Conservation (phyloP, 495 filamentous ascomycete species). For the Hyphodiscus hymeniophilus region DNA sequence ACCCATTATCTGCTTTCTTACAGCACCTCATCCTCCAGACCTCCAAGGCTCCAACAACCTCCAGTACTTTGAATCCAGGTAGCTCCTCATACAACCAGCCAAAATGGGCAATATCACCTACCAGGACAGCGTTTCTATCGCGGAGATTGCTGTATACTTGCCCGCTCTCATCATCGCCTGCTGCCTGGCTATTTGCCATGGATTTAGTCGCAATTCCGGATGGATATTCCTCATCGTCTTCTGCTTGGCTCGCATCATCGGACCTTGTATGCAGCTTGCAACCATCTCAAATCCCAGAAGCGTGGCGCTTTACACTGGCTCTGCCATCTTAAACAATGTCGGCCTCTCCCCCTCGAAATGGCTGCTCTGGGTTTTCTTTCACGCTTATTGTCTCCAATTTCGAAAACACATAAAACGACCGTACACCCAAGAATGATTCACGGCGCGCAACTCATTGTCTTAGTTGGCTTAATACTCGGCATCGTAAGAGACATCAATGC, state of each 20-base stretch:
- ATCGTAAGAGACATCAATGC: slow-evolving; percentile 23
- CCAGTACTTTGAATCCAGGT: too few species aligned
- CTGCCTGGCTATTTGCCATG: slow-evolving; percentile 32
- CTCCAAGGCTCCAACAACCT: too few species aligned
- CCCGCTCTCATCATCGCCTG: slow-evolving; percentile 26
- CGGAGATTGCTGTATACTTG: slow-evolving; percentile 28
- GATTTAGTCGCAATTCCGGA: slow-evolving; percentile 24
- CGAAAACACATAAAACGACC: slow-evolving; percentile 10
- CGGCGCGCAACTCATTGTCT: slow-evolving; percentile 17
- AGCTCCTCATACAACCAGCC: too few species aligned
- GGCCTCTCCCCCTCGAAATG: slow-evolving; percentile 20
- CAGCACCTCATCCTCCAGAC: too few species aligned
- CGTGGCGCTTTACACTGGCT: slow-evolving; percentile 16
- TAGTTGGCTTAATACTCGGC: slow-evolving; percentile 21
- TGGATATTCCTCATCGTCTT: slow-evolving; percentile 32
- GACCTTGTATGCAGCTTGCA: slow-evolving; percentile 28
- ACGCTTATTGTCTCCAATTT: slow-evolving; percentile 15
- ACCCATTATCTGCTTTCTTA: too few species aligned
- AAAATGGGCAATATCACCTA: slow-evolving; percentile 18
- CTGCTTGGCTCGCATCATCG: slow-evolving; percentile 29
- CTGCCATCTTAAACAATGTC: slow-evolving; percentile 16
- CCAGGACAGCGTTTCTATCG: slow-evolving; percentile 29
- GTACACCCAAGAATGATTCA: slow-evolving; percentile 6
- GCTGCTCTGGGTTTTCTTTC: slow-evolving; percentile 18
- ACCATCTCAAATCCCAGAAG: slow-evolving; percentile 26